Base-by-base conservation (phyloP, 495 filamentous ascomycete species). In the Parmelia sp. region DNA sequence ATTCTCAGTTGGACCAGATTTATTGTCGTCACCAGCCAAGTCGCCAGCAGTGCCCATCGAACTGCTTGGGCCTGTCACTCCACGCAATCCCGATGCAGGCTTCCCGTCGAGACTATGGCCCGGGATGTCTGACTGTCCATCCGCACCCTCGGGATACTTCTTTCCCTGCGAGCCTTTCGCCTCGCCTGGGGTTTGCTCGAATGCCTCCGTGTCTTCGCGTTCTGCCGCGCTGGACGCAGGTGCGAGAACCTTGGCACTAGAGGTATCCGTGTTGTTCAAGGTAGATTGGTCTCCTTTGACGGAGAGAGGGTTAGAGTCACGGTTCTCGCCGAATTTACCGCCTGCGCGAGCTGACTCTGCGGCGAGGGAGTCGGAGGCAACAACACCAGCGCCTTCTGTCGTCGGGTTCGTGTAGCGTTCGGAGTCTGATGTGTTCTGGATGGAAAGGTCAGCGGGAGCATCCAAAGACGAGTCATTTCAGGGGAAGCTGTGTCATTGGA, bases 311-410 rank as follows among this genome's bases (percentile, higher is more conserved):
- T 80, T 75, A 14, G 79, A 76, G 40, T 79, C 72, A 17, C 78
- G 77, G 74, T 86, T 84, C 51, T 76, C 70, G 39, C 73, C 73
- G 75, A 84, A 88, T 36, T 69, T 70, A 63, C 85, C 85, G 56
- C 80, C 80, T 21, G 68, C 56, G 45, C 75, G 73, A 58, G 79
- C 71, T 17, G 86, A 88, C 66, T 88, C 83, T 53, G 80, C 86
- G 37, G 86, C 86, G 39, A 89, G 82, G 42, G 85, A 88, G 74
- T 88, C 86, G 55, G 78, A 82, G 37, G 82, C 73, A 17, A 88
- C 71, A 51, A 82, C 73, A 63, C 86, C 86, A 23, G 84, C 71
- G 33, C 77, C 73, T 72, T 89, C 86, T 21, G 73, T 61, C 47
- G 78, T 79, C 58, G 77, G 74, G 47, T 79, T 74, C 23, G 72